Evolutionary conservation across 306 rosid genomes (phyloP), one percentile per base, ranked within the genome.

Genomic region (Quercus aquifolioides): DNA sequence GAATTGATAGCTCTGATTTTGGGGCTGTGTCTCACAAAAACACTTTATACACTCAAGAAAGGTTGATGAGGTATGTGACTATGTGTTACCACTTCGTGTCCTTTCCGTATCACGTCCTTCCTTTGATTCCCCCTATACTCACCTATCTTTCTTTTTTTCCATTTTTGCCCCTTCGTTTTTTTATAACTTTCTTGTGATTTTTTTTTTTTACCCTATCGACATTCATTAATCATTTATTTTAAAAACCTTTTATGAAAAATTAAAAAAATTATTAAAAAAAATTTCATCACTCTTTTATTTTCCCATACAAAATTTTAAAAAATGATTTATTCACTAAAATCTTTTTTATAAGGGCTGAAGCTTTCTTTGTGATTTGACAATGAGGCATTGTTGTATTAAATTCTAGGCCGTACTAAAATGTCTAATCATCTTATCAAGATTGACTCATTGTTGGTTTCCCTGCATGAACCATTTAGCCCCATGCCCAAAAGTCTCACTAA

Each of bases 1-100:
- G n/a, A 9, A 7, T 28, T 14, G 64, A 56, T 79, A 46, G 79
- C 51, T 25, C 51, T 25, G 28, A 33, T 68, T 68, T 31, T 19
- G 23, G 51, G 72, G 23, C 70, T 55, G 63, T 23, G 52, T 65
- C 76, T 35, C 76, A 67, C 73, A 81, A 62, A 80, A 80, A 52
- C 76, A 18, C 68, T 49, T 67, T 1, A 55, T 46, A 35, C 26
- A 58, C 75, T 51, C 26, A 38, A 12, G 54, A 49, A 49, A 49
- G 54, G 11, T 41, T 41, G 46, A 28, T 63, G 13, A 49, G 8
- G 63, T 46, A 51, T 64, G 63, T 31, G 7, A 33, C 38, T 33
- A 19, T 26, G 41, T 19, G 68, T 26, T 63, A 18, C 75, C 46
- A 58, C 60, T 49, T 70, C 75, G 56, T 78, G 81, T 58, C 81